These are phyloP conservation scores for Lactarius sanguifluus DNA, from an alignment of 768 basidiomycete species.

Conservation along the genomic window DNA sequence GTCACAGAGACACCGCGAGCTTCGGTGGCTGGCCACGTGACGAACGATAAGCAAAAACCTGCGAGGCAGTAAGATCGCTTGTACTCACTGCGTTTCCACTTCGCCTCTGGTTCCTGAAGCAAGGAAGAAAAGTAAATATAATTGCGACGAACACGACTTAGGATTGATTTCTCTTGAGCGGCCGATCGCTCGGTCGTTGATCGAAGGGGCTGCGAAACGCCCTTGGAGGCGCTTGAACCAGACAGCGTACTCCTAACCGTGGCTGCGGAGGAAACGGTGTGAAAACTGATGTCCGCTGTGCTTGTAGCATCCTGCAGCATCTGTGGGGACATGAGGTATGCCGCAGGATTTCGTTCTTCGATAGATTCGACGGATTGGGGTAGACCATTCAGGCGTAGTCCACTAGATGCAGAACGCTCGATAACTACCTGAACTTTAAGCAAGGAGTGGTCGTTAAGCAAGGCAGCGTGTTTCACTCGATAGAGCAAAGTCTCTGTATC, in stretches of 20 bases:
- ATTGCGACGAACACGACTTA: constrained; percentile 82
- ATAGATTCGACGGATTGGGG: constrained; percentile 63
- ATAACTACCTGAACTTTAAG: constrained; percentile 78
- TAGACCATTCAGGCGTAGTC: constrained; percentile 84
- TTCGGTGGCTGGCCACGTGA: constrained; percentile 61
- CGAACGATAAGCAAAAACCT: constrained; percentile 18
- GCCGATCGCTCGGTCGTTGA: constrained; percentile 49
- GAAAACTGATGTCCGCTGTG: constrained; percentile 64
- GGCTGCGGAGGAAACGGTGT: constrained; percentile 58
- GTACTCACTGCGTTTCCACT: constrained; percentile 84
- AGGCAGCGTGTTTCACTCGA: constrained; percentile 66
- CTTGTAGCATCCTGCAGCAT: constrained; percentile 75
- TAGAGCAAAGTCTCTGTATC: constrained; percentile 57
- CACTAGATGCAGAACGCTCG: constrained; percentile 76
- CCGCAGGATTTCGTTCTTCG: constrained; percentile 66
- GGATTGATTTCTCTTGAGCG: constrained; percentile 77
- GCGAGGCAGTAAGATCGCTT: constrained; percentile 21
- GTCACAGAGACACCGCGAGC: constrained; percentile 89
- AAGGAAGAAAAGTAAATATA: constrained; percentile 99
- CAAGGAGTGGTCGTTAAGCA: constrained; percentile 72
- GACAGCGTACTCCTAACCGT: constrained; percentile 35
- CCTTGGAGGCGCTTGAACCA: constrained; percentile 32
- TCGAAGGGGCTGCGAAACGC: constrained; percentile 35
- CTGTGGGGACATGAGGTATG: constrained; percentile 56
- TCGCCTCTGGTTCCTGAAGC: constrained; percentile 95